A percentile compares a stretch with the other conserved stretches of the same genome.
phyloP scores from a whole-genome alignment of 2,329 filamentous ascomycete species.

The Penicillium vulpinum region DNA sequence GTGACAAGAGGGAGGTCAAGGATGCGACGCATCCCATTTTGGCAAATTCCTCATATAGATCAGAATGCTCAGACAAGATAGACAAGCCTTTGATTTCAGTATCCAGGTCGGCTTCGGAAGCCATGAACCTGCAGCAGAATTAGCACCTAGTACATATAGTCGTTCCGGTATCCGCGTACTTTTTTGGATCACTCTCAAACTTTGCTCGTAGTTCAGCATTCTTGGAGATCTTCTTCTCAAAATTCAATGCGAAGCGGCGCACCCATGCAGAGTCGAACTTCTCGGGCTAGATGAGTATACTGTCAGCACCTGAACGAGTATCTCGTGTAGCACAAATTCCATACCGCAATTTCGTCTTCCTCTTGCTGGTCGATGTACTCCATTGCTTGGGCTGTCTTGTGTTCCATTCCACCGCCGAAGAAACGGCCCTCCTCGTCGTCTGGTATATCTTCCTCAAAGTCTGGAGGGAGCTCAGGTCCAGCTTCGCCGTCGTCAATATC shows the following conservation, averaged over 20 bases:
- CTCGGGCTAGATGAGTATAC: slow-evolving; percentile 52
- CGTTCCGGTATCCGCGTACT: slow-evolving; percentile 47
- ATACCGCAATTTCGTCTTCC: slow-evolving; percentile 50
- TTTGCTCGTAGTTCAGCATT: slow-evolving; percentile 88
- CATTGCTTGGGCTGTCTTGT: slow-evolving; percentile 76
- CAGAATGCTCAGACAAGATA: slow-evolving; percentile 81
- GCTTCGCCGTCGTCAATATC: slow-evolving; percentile 49
- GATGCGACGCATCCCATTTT: slow-evolving; percentile 71
- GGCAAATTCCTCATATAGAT: slow-evolving; percentile 78
- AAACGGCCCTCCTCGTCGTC: slow-evolving; percentile 94
- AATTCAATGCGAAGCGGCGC: slow-evolving; percentile 73
- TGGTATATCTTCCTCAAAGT: slow-evolving; percentile 58
- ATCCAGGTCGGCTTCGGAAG: slow-evolving; percentile 85
- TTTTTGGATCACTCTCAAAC: slow-evolving; percentile 75
- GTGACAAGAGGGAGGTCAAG: slow-evolving; percentile 77
- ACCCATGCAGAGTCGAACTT: slow-evolving; percentile 85
- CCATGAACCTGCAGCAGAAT: slow-evolving; percentile 61
- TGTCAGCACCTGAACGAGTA: slow-evolving; percentile 22
- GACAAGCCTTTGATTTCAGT: slow-evolving; percentile 82
- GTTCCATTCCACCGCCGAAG: slow-evolving; percentile 86
- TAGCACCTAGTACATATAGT: slow-evolving; percentile 13
- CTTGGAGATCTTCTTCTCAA: slow-evolving; percentile 87
- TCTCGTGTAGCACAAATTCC: slow-evolving; percentile 1
- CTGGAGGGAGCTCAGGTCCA: slow-evolving; percentile 58
- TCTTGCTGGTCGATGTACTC: slow-evolving; percentile 80